A percentile compares a stretch with the other conserved stretches of the same genome.
phyloP scores from a whole-genome alignment of 1,284 basidiomycete species.

The Chiua sp. region DNA sequence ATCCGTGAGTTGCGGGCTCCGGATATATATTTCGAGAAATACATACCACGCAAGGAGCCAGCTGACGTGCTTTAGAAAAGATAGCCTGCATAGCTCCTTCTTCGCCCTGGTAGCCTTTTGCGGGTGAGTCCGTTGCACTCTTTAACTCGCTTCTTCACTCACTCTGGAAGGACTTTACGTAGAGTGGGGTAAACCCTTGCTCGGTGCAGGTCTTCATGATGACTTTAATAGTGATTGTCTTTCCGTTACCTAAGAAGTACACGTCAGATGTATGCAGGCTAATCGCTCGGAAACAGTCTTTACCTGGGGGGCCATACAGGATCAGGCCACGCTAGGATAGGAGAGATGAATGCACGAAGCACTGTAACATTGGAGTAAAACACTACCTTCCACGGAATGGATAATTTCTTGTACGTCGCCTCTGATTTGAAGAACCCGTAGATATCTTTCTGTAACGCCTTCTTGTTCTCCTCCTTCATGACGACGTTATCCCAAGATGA shows the following conservation, averaged over 20 bases:
- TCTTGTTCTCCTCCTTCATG: conserved; percentile 75
- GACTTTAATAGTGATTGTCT: conserved; percentile 81
- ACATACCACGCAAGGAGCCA: conserved; percentile 71
- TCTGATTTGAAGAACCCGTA: conserved; percentile 80
- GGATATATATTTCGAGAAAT: neutral
- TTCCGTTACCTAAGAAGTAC: conserved; percentile 67
- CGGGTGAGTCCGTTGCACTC: neutral
- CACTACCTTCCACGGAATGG: conserved; percentile 81
- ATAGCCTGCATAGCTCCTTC: conserved; percentile 67
- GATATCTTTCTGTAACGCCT: conserved; percentile 69
- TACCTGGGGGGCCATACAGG: conserved; percentile 75
- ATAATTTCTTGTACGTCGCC: conserved; percentile 69
- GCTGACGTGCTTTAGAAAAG: conserved; percentile 69
- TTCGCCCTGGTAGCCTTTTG: conserved; percentile 64
- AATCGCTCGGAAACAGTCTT: conserved; percentile 5
- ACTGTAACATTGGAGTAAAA: conserved; percentile 6
- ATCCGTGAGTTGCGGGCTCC: neutral
- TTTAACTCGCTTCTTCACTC: conserved; percentile 17
- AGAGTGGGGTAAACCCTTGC: conserved; percentile 68
- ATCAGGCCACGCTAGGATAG: conserved; percentile 66
- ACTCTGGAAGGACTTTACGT: conserved; percentile 78
- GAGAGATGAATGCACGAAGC: neutral
- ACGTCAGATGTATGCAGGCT: conserved; percentile 4
- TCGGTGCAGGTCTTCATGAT: conserved; percentile 71
- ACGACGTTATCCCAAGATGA: conserved; percentile 80